Base-by-base conservation (phyloP, 176 grass and related monocot species). In the Bromus sterilis region DNA sequence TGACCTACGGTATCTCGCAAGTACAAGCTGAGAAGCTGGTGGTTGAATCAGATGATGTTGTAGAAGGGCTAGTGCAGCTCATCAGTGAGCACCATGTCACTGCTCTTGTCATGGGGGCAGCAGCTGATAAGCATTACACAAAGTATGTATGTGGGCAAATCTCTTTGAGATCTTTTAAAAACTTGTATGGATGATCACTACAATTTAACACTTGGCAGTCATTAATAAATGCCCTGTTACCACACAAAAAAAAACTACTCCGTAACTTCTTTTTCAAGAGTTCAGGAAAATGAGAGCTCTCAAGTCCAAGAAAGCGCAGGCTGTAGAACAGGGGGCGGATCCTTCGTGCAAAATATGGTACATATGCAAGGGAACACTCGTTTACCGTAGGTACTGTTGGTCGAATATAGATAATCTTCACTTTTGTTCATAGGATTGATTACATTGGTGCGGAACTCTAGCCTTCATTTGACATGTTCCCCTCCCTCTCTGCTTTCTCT, bases 91-190 rank as follows among this genome's bases (percentile, higher is more conserved):
- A 78, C 79, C 31, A 53, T 66, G 65, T 91, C 63, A 84, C 86
- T 18, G 55, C 57, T 11, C 87, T 97, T 83, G 89, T 93, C 64
- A 88, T 93, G 89, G 94, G 94, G 12, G 91, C 89, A 49, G 89
- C 88, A 16, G 79, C 78, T 34, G 87, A 97, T 57, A 93, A 88
- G 62, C 51, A 87, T 29, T 91, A 87, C 75, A 79, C 89, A 71
- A 94, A 86, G 91, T 97, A 89, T 53, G 82, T 34, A 34, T 34
- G 33, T 34, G 75, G 24, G 16, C 71, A 28, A 57, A 75, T 56
- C 49, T 51, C 23, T 33, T 2, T 74, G 11, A 57, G 8, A 23
- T 68, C 33, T 15, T 72, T 85, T 31, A 37, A 21, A 37, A 15
- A 53, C 3, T 40, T 43, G 4, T 59, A 35, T 71, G n/a, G 16